These are phyloP conservation scores for Hypoxylon sp. DNA, from an alignment of 2,329 filamentous ascomycete species.

Conservation along the genomic window DNA sequence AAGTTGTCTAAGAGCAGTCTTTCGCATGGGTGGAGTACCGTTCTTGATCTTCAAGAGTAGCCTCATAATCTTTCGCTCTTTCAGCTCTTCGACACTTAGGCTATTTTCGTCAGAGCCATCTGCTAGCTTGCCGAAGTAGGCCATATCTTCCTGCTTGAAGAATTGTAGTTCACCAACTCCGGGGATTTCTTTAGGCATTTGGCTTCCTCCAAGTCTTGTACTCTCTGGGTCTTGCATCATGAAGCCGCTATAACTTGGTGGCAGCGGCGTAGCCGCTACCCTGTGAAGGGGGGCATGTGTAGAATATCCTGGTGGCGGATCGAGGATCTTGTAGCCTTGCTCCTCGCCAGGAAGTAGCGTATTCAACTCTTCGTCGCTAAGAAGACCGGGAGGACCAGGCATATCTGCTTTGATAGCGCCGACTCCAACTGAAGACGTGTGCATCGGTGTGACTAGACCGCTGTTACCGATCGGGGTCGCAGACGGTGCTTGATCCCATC, in stretches of 20 bases:
- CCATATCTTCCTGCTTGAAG: constrained; percentile 99
- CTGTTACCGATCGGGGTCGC: constrained; percentile 81
- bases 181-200: constrained; percentile 94
- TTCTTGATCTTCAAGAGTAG: constrained; percentile 98
- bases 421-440: constrained; percentile 73
- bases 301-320: constrained; percentile 92
- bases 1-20: constrained; percentile 95
- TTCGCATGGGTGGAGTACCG: constrained; percentile 97
- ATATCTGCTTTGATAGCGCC: constrained; percentile 80
- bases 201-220: constrained; percentile 85
- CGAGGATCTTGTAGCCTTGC: constrained; percentile 93
- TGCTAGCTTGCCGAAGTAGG: constrained; percentile 97
- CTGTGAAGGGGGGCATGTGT: constrained; percentile 83
- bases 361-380: constrained; percentile 96
- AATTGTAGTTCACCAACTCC: constrained; percentile 97
- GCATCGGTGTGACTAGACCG: constrained; percentile 84
- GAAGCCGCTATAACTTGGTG: constrained; percentile 81
- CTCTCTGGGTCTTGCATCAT: constrained; percentile 98
- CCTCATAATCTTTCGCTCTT: constrained; percentile 99
- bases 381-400: constrained; percentile 80
- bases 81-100: constrained; percentile 93
- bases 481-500: constrained; percentile 92
- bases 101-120: constrained; percentile 93
- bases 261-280: constrained; percentile 78
- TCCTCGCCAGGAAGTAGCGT: constrained; percentile 88